Evolutionary conservation across 768 basidiomycete species (phyloP), one percentile per base, ranked within the genome.

Genomic region (Strobilomyces confusus): DNA sequence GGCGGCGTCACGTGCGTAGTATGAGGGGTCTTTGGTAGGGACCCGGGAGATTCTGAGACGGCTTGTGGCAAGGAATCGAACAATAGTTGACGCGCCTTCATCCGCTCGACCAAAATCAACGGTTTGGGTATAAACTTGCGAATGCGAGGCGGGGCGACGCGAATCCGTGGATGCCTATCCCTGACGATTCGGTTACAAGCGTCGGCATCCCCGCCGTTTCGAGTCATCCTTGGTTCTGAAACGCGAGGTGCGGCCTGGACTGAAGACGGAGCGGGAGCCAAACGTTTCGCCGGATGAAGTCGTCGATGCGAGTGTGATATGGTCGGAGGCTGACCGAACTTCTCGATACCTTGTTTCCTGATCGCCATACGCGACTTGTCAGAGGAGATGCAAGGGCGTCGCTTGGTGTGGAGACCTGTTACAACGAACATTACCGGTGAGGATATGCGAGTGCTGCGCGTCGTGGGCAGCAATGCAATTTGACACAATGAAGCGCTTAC

Each of bases 91-190:
- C 52, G 61, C n/a, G 51, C 41, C 32, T 56, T 66, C 61, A 63
- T 66, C 51, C 55, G 60, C 50, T 64, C 63, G 33, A 64, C 63
- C 32, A 64, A 51, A 33, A 64, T 56, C 43, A 64, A 29, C 2
- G 63, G 63, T 40, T 60, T 66, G n/a, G 63, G 63, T 43, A 63
- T 57, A 25, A 64, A 64, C 45, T 36, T 66, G 54, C 54, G 56
- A 25, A 50, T 19, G 2, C 48, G 58, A 19, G 48, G 3, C 2
- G 56, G 32, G 9, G 51, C 42, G 5, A 26, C 20, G 22, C 53
- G 48, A 36, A 40, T 30, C 30, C 40, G 48, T 14, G 23, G 36
- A 26, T 9, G 32, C 22, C 32, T 45, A 20, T 12, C 40, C 29
- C 34, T 37, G 13, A 47, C 42, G 34, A 26, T 42, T 36, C 51